Evolutionary conservation across 176 grass and related monocot genomes (phyloP).

Genomic region (Calamus simplicifolius): DNA sequence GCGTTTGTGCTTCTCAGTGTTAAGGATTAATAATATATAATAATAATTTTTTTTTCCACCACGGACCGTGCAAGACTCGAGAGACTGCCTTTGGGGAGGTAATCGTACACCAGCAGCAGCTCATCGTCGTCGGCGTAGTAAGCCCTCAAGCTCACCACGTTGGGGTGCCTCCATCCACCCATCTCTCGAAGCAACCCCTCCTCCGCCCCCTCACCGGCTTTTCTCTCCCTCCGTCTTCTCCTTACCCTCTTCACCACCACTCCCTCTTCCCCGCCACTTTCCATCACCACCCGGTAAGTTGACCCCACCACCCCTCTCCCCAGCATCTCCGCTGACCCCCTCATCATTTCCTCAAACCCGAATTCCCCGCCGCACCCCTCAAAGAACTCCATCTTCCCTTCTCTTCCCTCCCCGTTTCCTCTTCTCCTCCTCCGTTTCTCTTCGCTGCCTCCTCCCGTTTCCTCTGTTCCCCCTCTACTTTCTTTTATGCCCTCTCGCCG

Average conservation of each 20-base stretch:
- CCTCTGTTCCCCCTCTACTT: constrained; percentile 6
- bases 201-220: constrained; percentile 28
- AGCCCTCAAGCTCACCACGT: constrained; percentile 51
- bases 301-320: constrained; percentile 63
- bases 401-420: constrained; percentile 20
- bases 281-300: constrained; percentile 75
- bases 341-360: constrained; percentile 61
- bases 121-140: constrained; percentile 62
- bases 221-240: constrained; percentile 51
- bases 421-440: constrained; percentile 28
- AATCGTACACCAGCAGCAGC: constrained; percentile 81
- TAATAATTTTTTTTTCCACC: neutral
- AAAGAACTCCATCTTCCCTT: constrained; percentile 46
- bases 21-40: neutral
- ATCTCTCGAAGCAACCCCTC: constrained; percentile 51
- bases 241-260: constrained; percentile 32
- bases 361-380: constrained; percentile 56
- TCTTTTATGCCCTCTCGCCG: constrained; percentile 7
- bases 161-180: constrained; percentile 65
- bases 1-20: too few relatives aligned
- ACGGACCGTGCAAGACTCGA: constrained; percentile 52
- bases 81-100: constrained; percentile 63
- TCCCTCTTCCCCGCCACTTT: constrained; percentile 11
- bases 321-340: constrained; percentile 82
- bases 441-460: constrained; percentile 8